These are phyloP conservation scores for Penicillium sp. DNA, from an alignment of 2,329 filamentous ascomycete species.

Conservation along the genomic window DNA sequence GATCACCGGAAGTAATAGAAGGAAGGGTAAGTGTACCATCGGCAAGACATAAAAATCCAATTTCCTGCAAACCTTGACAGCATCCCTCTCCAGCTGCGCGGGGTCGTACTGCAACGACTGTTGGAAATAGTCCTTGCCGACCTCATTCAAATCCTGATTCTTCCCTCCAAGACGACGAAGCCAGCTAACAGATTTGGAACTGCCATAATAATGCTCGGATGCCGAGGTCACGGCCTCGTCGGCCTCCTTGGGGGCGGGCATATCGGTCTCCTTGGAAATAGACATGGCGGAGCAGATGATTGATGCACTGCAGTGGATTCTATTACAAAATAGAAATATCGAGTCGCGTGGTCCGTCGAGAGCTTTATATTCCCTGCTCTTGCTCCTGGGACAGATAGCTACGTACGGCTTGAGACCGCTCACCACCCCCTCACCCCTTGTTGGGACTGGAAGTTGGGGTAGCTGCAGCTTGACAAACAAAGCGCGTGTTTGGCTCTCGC, in stretches of 20 bases:
- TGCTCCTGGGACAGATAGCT: not conserved
- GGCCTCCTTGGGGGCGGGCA: not conserved
- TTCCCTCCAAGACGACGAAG: not conserved
- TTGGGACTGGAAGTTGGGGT: not conserved
- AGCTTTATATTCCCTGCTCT: not conserved
- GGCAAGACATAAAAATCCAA: conserved; percentile 9
- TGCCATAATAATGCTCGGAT: not conserved
- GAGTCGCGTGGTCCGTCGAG: not conserved
- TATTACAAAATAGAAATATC: not conserved
- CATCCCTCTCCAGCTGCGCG: conserved; percentile 2
- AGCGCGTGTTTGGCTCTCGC: too few species aligned
- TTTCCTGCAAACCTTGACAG: conserved; percentile 7
- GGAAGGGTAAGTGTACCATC: not conserved
- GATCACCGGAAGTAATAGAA: not conserved
- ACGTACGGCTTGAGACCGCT: too few species aligned
- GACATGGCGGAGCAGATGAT: not conserved
- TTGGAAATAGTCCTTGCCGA: conserved; percentile 6
- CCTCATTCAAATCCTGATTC: not conserved
- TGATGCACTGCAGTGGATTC: not conserved
- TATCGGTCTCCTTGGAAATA: not conserved
- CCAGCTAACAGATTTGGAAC: not conserved
- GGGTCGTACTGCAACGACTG: conserved; percentile 2
- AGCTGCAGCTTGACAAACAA: not conserved
- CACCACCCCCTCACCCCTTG: not conserved
- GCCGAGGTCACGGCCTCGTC: not conserved